Conservation (phyloP, 352 stramenopile genomes). For the Lagenidium sp. region DNA sequence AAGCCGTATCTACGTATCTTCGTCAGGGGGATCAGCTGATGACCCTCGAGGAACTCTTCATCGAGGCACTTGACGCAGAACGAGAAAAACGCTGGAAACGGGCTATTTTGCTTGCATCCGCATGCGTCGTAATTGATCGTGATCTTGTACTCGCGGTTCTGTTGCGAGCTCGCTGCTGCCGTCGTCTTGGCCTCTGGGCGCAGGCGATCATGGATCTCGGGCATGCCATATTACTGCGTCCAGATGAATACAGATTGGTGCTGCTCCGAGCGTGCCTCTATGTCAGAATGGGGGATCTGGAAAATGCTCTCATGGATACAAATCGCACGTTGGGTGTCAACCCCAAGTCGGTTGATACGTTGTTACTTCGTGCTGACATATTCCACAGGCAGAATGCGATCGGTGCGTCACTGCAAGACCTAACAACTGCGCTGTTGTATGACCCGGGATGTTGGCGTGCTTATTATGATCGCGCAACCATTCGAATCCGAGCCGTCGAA, state of each 20-base stretch:
- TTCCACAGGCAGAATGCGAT: conserved; percentile 38
- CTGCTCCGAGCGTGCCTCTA: conserved; percentile 49
- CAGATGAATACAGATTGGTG: conserved; percentile 45
- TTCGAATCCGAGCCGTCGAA: conserved; percentile 57
- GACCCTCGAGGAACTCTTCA: conserved; percentile 58
- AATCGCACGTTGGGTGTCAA: conserved; percentile 50
- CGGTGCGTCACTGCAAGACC: conserved; percentile 44
- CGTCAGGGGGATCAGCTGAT: conserved; percentile 42
- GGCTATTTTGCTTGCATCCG: conserved; percentile 58
- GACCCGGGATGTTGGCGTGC: conserved; percentile 68
- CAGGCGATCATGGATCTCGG: conserved; percentile 65
- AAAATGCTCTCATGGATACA: conserved; percentile 44
- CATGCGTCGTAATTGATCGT: conserved; percentile 55
- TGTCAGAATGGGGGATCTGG: conserved; percentile 39
- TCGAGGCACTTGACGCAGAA: conserved; percentile 38
- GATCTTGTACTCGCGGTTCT: conserved; percentile 50
- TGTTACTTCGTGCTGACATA: conserved; percentile 60
- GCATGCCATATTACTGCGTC: conserved; percentile 31
- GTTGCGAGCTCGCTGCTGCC: conserved; percentile 55
- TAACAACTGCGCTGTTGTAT: conserved; percentile 41
- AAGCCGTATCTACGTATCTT: conserved; percentile 39
- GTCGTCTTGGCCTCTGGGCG: conserved; percentile 57
- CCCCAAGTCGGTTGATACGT: conserved; percentile 52
- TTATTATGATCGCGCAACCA: conserved; percentile 69
- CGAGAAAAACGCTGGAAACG: conserved; percentile 54